Percentiles rank a stretch among this genome's conserved stretches.
Conservation (phyloP, 2,329 filamentous ascomycete genomes). For the Fusarium buharicum region DNA sequence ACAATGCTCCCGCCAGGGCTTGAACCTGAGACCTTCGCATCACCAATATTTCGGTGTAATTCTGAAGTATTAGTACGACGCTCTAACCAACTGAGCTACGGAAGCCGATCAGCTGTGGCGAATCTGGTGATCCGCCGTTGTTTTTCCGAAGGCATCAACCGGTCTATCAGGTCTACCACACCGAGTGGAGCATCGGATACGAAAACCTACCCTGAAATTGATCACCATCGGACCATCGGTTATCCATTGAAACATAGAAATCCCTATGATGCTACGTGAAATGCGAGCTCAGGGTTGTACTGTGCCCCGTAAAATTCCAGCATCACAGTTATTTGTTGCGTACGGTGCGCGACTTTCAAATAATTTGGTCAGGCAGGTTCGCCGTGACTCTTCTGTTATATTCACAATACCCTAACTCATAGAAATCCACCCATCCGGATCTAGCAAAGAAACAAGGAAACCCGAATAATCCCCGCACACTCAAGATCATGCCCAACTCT, state of each 20-base stretch:
- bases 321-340: too few species aligned
- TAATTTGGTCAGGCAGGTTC: neutral
- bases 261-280: too few species aligned
- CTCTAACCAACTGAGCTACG: slow-evolving; percentile 48
- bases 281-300: neutral
- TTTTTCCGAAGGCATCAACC: accelerated
- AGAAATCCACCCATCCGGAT: neutral
- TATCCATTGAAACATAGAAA: neutral
- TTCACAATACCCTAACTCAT: slow-evolving; percentile 3
- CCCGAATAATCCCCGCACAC: slow-evolving; percentile 11
- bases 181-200: neutral
- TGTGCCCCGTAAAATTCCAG: neutral
- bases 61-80: slow-evolving; percentile 45
- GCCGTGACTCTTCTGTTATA: neutral
- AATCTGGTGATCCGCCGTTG: slow-evolving; percentile 1
- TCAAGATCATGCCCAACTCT: neutral
- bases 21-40: slow-evolving; percentile 48
- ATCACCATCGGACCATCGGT: neutral
- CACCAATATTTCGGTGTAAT: slow-evolving; percentile 28
- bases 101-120: slow-evolving; percentile 39
- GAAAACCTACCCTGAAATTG: neutral
- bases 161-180: neutral
- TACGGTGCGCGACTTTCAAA: too few species aligned
- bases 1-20: slow-evolving; percentile 44
- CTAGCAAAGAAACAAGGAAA: slow-evolving; percentile 4